Base-by-base conservation (phyloP, 2,329 filamentous ascomycete genomes). In the Amauroascus verrucosus region DNA sequence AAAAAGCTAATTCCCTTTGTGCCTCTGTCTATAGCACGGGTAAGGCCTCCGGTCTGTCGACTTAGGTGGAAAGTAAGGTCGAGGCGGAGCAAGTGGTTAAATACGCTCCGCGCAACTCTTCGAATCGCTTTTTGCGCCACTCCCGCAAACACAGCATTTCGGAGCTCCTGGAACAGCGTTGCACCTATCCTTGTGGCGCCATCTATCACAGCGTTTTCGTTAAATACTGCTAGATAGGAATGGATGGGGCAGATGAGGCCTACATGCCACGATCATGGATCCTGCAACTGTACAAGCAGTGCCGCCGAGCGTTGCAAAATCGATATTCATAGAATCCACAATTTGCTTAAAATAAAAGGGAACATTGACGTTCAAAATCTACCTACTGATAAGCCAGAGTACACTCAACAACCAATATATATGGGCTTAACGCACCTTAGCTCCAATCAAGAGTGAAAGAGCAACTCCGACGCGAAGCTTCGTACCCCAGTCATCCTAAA, bases 261-360 rank as follows among this genome's bases (percentile, higher is more conserved):
- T 75, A 81, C 78, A 95, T 54, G 88, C 93, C 60, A 98, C 72
- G 53, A 98, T 93, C 81, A 96, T 89, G 54, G 87, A 85, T 3
- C 93, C 91, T 9, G 89, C 93, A 6, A 95, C 84, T 0, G 88
- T 89, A 50, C 84, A 86, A 26, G 88, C 90, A 0, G 89, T 95
- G 6, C 89, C 90, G n/a, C 89, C 91, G 5, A 87, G 73, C 14
- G 85, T 78, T n/a, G 81, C 79, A 66, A 95, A 84, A 69, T 98
- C 93, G 61, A 98, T 80, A 68, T 98, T 98, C 88, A 98, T 95
- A 18, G 88, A 83, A 69, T 98, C 94, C 40, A 98, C 88, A 59
- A 98, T 97, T 69, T 75, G 90, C 76, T 97, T 97, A 76, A 98
- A 98, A 76, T 96, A 98, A 67, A 98, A 98, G 0, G 93, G 93